These are phyloP conservation scores for Fusarium sp. DNA, from an alignment of 2,329 filamentous ascomycete species.

Conservation along the genomic window DNA sequence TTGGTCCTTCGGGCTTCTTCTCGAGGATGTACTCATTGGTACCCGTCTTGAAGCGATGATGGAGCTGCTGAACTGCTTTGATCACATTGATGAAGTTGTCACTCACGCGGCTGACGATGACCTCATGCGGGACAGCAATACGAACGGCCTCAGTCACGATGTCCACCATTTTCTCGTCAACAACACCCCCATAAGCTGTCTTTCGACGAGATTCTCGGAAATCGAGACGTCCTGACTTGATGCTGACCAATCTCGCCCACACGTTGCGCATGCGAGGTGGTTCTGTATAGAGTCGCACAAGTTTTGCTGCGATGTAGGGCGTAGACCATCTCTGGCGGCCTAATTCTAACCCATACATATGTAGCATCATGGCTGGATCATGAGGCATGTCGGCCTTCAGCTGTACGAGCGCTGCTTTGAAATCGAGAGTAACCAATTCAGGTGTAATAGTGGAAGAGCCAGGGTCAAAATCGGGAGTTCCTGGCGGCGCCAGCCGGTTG, in stretches of 20 bases:
- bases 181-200: slow-evolving; percentile 61
- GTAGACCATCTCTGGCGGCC: slow-evolving; percentile 88
- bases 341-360: slow-evolving; percentile 82
- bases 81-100: slow-evolving; percentile 90
- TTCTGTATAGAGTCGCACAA: slow-evolving; percentile 86
- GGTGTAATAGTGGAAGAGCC: slow-evolving; percentile 46
- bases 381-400: slow-evolving; percentile 87
- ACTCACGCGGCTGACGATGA: slow-evolving; percentile 88
- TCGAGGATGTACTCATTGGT: slow-evolving; percentile 88
- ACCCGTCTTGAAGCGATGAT: slow-evolving; percentile 88
- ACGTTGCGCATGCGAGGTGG: slow-evolving; percentile 82
- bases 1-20: slow-evolving; percentile 86
- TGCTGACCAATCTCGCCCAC: slow-evolving; percentile 86
- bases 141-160: slow-evolving; percentile 85
- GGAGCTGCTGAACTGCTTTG: slow-evolving; percentile 89
- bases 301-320: slow-evolving; percentile 79
- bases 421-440: slow-evolving; percentile 82
- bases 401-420: slow-evolving; percentile 83
- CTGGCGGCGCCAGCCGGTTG: slow-evolving; percentile 51
- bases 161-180: slow-evolving; percentile 84
- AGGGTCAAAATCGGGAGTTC: slow-evolving; percentile 45
- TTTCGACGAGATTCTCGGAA: slow-evolving; percentile 80
- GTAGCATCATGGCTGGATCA: slow-evolving; percentile 91
- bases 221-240: slow-evolving; percentile 83
- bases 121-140: slow-evolving; percentile 87